Base-by-base conservation (phyloP, 805 yeast genomes). In the Candida koratica region DNA sequence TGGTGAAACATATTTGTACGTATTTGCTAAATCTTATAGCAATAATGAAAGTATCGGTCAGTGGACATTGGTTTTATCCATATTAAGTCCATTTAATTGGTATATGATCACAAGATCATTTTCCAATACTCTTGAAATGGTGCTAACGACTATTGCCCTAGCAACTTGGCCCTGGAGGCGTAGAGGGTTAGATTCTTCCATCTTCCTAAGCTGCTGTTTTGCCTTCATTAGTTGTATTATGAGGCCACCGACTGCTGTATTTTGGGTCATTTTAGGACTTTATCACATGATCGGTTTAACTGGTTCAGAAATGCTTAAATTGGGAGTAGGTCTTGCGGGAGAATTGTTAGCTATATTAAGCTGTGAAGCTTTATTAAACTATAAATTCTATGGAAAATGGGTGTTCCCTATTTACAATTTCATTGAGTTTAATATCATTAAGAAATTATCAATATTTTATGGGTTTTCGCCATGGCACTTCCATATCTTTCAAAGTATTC, bases 391-490 rank as follows among this genome's bases (percentile, higher is more conserved):
- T 53, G 70, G 72, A 0, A 43, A 58, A 17, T 47, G 69, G 41
- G 71, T 75, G 0, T 64, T 84, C 28, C 96, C 97, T 2, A 45
- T 81, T 0, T 60, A 71, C 53, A 77, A 79, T 45, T 89, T 89
- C 50, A 45, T 85, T 36, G 76, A 81, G 49, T 89, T 89, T 65
- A 89, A 89, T 52, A 72, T 83, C n/a, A 56, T 81, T 10, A 76
- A 77, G 28, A 78, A 84, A 14, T 63, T 86, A 13, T 81, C 95
- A 3, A 67, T 75, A 4, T 88, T 89, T 49, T 93, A 93, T 58
- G 99, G 99, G 0, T 63, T 69, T 0, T 79, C 93, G 13, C 83
- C 94, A 13, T 73, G 87, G 79, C 84, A 83, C 53, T 93, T 89
- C 61, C 93, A 93, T 57, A 24, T 90, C 2, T 55, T 73, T 5